phyloP scores from a whole-genome alignment of 192 early-diverging fungal species.

The Dimargaris xerosporica region DNA sequence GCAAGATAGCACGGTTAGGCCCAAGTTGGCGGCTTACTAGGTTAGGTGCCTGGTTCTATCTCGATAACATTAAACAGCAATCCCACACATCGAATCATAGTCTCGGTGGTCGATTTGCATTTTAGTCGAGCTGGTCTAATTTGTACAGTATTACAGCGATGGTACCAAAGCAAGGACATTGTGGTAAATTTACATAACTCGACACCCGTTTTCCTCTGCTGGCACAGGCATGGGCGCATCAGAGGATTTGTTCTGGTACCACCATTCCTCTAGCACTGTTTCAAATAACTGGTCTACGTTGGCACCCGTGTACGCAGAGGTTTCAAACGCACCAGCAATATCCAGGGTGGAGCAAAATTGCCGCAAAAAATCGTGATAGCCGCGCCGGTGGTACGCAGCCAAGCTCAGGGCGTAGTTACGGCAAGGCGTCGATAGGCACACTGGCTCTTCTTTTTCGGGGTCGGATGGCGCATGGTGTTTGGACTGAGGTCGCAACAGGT shows the following conservation, averaged over 20 bases:
- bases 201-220: not conserved
- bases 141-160: not conserved
- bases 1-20: no score
- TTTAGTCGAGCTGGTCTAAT: no score
- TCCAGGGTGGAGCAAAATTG: not conserved
- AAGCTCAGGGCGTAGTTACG: not conserved
- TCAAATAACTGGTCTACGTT: not conserved
- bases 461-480: not conserved
- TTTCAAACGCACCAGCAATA: constrained; percentile 1
- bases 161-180: not conserved
- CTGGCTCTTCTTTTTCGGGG: not conserved
- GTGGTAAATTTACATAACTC: not conserved
- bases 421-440: not conserved
- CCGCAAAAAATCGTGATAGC: not conserved
- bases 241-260: not conserved
- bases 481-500: not conserved
- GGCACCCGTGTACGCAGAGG: not conserved
- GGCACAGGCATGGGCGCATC: not conserved
- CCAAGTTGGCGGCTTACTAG: no score
- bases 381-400: not conserved
- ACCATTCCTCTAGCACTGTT: not conserved
- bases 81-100: no score
- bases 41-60: no score
- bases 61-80: no score
- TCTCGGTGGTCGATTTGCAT: no score